Evolutionary conservation across 2,329 filamentous ascomycete genomes (phyloP), one percentile per base, ranked within the genome.

Genomic region (Coniochaeta hoffmannii): DNA sequence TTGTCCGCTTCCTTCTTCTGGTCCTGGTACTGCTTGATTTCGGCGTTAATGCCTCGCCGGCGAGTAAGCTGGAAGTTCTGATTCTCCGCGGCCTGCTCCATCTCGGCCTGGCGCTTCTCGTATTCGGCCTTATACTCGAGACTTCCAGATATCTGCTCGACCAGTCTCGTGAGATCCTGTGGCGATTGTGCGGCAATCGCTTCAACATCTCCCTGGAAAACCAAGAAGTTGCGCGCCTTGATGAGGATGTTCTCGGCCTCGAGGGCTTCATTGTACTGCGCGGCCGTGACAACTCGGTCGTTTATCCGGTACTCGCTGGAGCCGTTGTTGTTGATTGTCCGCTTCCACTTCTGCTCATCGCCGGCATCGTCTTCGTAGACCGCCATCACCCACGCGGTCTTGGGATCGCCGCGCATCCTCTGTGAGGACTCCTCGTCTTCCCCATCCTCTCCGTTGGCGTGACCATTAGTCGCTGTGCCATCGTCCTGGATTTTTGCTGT

Each of bases 131-230:
- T 97, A 73, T 92, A 90, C 65, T 99, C 94, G 53, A 97, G 73
- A 70, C 92, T 97, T 49, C 94, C 94, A 1, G 93, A 97, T 59
- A 99, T 97, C 71, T 97, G 94, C 73, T 99, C 94, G 56, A 99
- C 96, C 53, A 99, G 76, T 53, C 90, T 83, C 0, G 94, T 99
- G 36, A 99, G 81, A 65, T 97, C 94, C 63, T 91, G 92, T 0
- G 94, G 91, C 1, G 91, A 95, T 69, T 97, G 94, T 8, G 91
- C 91, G 1, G 94, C 95, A 66, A 99, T 97, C 24, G 91, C 89
- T 71, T 99, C 94, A 17, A 99, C 93, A 68, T 99, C 94, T 61
- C 94, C 95, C 71, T 99, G 94, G 69, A 99, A 99, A 34, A 99
- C 94, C 5, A 99, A 81, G 69, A 99, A 99, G 68, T 99, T 99